A percentile compares a stretch with the other conserved stretches of the same genome.
phyloP scores from a whole-genome alignment of 768 basidiomycete genomes.

The Mrakia frigida region DNA sequence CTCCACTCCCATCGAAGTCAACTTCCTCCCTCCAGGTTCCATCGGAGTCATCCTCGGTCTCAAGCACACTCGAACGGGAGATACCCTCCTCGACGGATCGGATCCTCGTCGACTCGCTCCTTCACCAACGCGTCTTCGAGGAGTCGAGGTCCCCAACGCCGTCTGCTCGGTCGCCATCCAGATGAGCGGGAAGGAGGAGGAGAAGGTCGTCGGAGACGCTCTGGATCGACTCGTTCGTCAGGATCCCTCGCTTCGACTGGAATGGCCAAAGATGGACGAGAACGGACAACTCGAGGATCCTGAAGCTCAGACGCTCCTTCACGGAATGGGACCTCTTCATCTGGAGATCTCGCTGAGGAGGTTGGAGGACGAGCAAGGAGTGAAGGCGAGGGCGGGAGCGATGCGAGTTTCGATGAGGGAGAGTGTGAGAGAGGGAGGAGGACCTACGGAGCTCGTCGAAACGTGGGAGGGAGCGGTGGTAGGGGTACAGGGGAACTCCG shows the following conservation, averaged over 20 bases:
- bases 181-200: slow-evolving; percentile 71
- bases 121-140: slow-evolving; percentile 45
- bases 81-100: slow-evolving; percentile 64
- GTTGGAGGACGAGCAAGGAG: slow-evolving; percentile 60
- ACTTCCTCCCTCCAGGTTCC: slow-evolving; percentile 70
- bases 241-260: slow-evolving; percentile 75
- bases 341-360: slow-evolving; percentile 85
- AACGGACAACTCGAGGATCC: slow-evolving; percentile 46
- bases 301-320: slow-evolving; percentile 76
- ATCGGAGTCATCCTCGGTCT: slow-evolving; percentile 80
- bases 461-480: slow-evolving; percentile 61
- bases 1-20: slow-evolving; percentile 67
- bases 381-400: slow-evolving; percentile 18
- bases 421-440: slow-evolving; percentile 24
- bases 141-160: slow-evolving; percentile 58
- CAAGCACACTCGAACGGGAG: slow-evolving; percentile 77
- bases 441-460: slow-evolving; percentile 40
- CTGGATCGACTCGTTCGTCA: slow-evolving; percentile 68
- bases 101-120: slow-evolving; percentile 32
- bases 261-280: slow-evolving; percentile 45
- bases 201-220: slow-evolving; percentile 70
- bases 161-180: slow-evolving; percentile 79
- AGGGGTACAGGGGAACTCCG: slow-evolving; percentile 50
- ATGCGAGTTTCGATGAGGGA: slow-evolving; percentile 29
- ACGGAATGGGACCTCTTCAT: slow-evolving; percentile 78